Evolutionary conservation across 257 asterid genomes (phyloP).

Genomic region (Striga asiatica): DNA sequence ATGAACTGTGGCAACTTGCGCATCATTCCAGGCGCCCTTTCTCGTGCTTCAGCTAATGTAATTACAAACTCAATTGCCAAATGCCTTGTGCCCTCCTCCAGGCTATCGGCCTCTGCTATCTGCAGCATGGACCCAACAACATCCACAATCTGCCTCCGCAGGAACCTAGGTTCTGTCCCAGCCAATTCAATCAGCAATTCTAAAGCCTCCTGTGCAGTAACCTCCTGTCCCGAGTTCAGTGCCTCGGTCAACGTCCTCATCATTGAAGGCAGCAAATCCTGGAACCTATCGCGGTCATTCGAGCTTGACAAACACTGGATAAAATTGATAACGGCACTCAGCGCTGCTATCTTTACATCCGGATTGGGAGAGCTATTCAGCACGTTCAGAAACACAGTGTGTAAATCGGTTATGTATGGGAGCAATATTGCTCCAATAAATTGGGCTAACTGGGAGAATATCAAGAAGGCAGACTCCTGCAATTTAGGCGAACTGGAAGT

Average conservation of each 20-base stretch:
- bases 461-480: constrained; percentile 81
- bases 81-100: constrained; percentile 94
- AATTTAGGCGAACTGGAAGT: constrained; percentile 49
- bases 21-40: constrained; percentile 99
- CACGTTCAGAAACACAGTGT: constrained; percentile 56
- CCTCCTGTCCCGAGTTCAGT: constrained; percentile 76
- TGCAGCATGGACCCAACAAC: constrained; percentile 93
- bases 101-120: constrained; percentile 75
- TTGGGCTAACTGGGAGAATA: constrained; percentile 78
- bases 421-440: constrained; percentile 56
- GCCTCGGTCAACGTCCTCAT: constrained; percentile 94
- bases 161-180: constrained; percentile 83
- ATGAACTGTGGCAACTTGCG: constrained; percentile 93
- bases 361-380: constrained; percentile 43
- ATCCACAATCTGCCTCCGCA: constrained; percentile 85
- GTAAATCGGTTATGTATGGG: constrained; percentile 72
- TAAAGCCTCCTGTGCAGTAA: constrained; percentile 90
- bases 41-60: constrained; percentile 91
- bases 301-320: constrained; percentile 69
- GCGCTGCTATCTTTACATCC: constrained; percentile 82
- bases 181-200: constrained; percentile 91
- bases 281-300: constrained; percentile 78
- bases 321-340: constrained; percentile 85
- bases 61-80: constrained; percentile 90
- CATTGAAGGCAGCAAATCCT: constrained; percentile 89